A percentile compares a stretch with the other conserved stretches of the same genome.
Evolutionary conservation across 768 basidiomycete species (phyloP).

Genomic region (Mycena belliarum): DNA sequence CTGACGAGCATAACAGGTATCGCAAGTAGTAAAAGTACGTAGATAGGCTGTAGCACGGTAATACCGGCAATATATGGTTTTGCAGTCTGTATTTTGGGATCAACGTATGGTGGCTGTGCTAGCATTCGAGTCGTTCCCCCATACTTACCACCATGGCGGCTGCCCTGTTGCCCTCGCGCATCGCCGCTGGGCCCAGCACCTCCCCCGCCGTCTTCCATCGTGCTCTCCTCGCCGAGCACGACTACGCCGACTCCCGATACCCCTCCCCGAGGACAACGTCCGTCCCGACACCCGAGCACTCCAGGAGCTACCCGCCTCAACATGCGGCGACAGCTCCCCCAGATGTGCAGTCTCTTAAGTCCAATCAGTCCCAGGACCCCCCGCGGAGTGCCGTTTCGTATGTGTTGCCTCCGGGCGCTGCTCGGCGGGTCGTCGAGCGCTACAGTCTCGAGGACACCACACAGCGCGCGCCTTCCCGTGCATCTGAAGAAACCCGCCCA

Average conservation of each 20-base stretch:
- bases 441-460: slow-evolving; percentile 51
- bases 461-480: slow-evolving; percentile 36
- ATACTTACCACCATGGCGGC: slow-evolving; percentile 10
- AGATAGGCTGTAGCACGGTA: slow-evolving; percentile 17
- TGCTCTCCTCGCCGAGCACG: slow-evolving; percentile 7
- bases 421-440: slow-evolving; percentile 47
- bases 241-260: slow-evolving; percentile 20
- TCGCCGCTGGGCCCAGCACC: slow-evolving; percentile 4
- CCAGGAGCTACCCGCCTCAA: slow-evolving; percentile 14
- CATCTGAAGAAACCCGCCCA: slow-evolving; percentile 36
- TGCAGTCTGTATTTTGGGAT: not conserved
- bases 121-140: no score
- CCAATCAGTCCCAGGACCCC: slow-evolving; percentile 36
- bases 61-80: not conserved
- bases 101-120: not conserved
- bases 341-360: slow-evolving; percentile 32
- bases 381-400: slow-evolving; percentile 44
- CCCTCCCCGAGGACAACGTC: slow-evolving; percentile 5
- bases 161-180: not conserved
- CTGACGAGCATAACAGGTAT: slow-evolving; percentile 41
- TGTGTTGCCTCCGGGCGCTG: slow-evolving; percentile 42
- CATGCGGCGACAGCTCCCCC: slow-evolving; percentile 25
- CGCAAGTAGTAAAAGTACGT: slow-evolving; percentile 45
- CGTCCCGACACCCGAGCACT: slow-evolving; percentile 4
- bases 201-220: slow-evolving; percentile 14